Conservation (phyloP, 768 basidiomycete genomes). For the Gelatoporia subvermispora region DNA sequence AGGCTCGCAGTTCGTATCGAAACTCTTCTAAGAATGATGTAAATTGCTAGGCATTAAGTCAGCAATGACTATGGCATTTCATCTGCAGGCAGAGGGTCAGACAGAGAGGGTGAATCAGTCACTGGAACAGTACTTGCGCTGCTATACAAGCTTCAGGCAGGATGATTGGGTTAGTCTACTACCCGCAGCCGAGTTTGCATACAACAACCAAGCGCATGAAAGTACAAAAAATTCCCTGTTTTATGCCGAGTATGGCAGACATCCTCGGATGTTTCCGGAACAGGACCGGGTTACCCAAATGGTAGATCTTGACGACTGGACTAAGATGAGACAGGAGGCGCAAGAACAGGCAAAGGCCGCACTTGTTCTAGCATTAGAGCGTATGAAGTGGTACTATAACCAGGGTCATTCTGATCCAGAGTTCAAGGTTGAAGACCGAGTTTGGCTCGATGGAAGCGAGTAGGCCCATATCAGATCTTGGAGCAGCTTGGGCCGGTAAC, state of each 20-base stretch:
- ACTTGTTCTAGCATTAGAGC: neutral
- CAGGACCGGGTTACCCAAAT: no score
- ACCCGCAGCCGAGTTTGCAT: constrained; percentile 26
- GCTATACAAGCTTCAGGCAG: constrained; percentile 23
- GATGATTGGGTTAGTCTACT: constrained; percentile 28
- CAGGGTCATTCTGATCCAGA: constrained; percentile 3
- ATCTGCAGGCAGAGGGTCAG: constrained; percentile 37
- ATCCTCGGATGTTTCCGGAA: constrained; percentile 7
- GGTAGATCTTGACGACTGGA: neutral
- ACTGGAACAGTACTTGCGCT: constrained; percentile 29
- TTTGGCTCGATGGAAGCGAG: constrained; percentile 3
- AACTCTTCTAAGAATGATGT: constrained; percentile 26
- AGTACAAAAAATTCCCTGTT: constrained; percentile 23
- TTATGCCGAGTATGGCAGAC: constrained; percentile 17
- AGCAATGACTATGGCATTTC: constrained; percentile 28
- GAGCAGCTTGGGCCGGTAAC: no score
- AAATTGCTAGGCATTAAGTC: constrained; percentile 11
- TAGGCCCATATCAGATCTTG: no score
- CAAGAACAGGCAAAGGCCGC: neutral
- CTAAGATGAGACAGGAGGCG: neutral
- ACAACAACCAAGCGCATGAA: constrained; percentile 27
- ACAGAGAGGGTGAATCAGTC: constrained; percentile 31
- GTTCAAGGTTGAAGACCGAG: constrained; percentile 1
- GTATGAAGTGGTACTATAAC: neutral
- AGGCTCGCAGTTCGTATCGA: constrained; percentile 2